These are phyloP conservation scores for Penicillium salamii DNA, from an alignment of 495 filamentous ascomycete species.

Conservation along the genomic window DNA sequence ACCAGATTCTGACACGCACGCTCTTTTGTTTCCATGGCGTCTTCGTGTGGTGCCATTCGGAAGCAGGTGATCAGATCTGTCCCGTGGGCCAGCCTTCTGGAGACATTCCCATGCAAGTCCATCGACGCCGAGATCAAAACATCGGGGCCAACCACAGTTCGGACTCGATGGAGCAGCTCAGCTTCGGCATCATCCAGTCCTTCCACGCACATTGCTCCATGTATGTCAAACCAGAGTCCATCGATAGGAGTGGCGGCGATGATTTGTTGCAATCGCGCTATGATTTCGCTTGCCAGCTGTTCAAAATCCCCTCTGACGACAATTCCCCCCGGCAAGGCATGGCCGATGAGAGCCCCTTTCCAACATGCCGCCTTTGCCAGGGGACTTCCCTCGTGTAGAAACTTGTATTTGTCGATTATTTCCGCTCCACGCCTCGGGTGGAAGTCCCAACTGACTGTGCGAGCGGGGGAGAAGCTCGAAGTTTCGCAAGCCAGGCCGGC, in stretches of 20 bases:
- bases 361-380: slow-evolving; percentile 45
- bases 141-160: slow-evolving; percentile 43
- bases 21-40: slow-evolving; percentile 51
- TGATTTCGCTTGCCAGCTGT: slow-evolving; percentile 46
- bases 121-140: slow-evolving; percentile 55
- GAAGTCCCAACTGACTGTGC: slow-evolving; percentile 50
- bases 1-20: slow-evolving; percentile 53
- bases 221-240: slow-evolving; percentile 58
- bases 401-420: slow-evolving; percentile 46
- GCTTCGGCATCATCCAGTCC: slow-evolving; percentile 49
- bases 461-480: slow-evolving; percentile 53
- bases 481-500: slow-evolving; percentile 57
- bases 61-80: slow-evolving; percentile 55
- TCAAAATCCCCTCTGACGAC: slow-evolving; percentile 49
- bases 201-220: slow-evolving; percentile 58
- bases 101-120: slow-evolving; percentile 59
- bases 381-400: slow-evolving; percentile 38
- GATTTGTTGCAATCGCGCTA: slow-evolving; percentile 39
- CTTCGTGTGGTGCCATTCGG: slow-evolving; percentile 54
- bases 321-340: slow-evolving; percentile 53
- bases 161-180: slow-evolving; percentile 49
- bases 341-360: slow-evolving; percentile 52
- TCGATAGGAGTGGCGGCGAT: slow-evolving; percentile 29
- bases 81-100: slow-evolving; percentile 47
- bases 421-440: slow-evolving; percentile 48